Base-by-base conservation (phyloP, 257 asterid genomes). In the Penstemon eatonii region DNA sequence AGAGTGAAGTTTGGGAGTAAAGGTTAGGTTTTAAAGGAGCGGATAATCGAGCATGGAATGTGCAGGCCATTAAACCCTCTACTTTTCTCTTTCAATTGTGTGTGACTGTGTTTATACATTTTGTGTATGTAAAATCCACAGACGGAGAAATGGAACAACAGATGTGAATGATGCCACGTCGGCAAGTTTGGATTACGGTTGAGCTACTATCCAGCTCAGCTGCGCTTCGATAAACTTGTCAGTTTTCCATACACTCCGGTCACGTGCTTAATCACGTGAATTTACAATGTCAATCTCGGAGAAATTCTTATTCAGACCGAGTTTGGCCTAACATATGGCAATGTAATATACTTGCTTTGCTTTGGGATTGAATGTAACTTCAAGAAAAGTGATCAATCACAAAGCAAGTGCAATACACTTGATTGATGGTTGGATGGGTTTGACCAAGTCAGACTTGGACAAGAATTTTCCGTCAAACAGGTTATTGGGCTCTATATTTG, bases 131-230 rank as follows among this genome's bases (percentile, higher is more conserved):
- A 18, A 64, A 43, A 25, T 25, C 33, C 36, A 11, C 4, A 41
- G 52, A 67, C 65, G 50, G 80, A 61, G 66, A 42, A 60, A 11
- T 36, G 74, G 53, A 80, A 78, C 74, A 73, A 75, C 67, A 83
- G 91, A 81, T 74, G 86, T 53, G 80, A 72, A 79, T 71, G 79
- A 60, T 69, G 92, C 85, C 95, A 89, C 96, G 93, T 86, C 79
- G 63, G 79, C 67, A 18, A 12, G 44, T 73, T 67, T 73, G 81
- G 84, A 80, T 80, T 73, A 76, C 80, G 77, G 77, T 57, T 73
- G 38, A 61, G 66, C 74, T 70, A 42, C 38, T 4, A 5, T 66
- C 69, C 76, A 67, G 6, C 69, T 41, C 72, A 62, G 63, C 56
- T 38, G 54, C 54, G 66, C 15, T 59, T 46, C 0, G 47, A 67